A percentile compares a stretch with the other conserved stretches of the same genome.
Evolutionary conservation across 169 alveolate species (phyloP).

Genomic region (Fabrea salina): DNA sequence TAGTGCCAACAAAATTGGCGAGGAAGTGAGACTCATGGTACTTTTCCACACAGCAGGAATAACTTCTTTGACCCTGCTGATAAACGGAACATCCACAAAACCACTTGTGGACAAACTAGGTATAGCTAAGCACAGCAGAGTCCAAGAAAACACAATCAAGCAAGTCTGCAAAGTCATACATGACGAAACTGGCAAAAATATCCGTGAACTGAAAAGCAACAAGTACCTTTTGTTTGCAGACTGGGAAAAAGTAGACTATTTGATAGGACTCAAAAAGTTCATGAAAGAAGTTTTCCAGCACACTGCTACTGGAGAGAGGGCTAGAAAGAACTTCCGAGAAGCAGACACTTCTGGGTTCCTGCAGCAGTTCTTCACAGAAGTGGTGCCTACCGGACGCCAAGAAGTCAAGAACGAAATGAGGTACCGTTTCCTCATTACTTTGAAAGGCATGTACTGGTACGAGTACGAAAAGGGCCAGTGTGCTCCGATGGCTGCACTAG

Average conservation of each 20-base stretch:
- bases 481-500: not conserved
- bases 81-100: not conserved
- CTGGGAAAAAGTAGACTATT: not conserved
- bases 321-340: slow-evolving; percentile 5
- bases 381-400: not conserved
- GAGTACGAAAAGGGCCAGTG: not conserved
- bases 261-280: not conserved
- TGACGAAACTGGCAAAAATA: not conserved
- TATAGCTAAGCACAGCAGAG: not conserved
- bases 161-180: not conserved
- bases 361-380: not conserved
- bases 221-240: not conserved
- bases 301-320: not conserved
- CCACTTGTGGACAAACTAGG: not conserved
- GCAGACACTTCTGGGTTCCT: not conserved
- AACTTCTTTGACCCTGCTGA: not conserved
- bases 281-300: not conserved
- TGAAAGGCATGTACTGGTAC: not conserved
- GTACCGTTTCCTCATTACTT: not conserved
- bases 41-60: not conserved
- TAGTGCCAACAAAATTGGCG: slow-evolving; percentile 34
- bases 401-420: slow-evolving; percentile 13
- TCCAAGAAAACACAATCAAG: not conserved
- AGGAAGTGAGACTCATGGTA: not conserved
- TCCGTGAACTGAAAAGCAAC: not conserved